Conservation (phyloP, 208 protist genomes). For the Wallacemonas sp. region DNA sequence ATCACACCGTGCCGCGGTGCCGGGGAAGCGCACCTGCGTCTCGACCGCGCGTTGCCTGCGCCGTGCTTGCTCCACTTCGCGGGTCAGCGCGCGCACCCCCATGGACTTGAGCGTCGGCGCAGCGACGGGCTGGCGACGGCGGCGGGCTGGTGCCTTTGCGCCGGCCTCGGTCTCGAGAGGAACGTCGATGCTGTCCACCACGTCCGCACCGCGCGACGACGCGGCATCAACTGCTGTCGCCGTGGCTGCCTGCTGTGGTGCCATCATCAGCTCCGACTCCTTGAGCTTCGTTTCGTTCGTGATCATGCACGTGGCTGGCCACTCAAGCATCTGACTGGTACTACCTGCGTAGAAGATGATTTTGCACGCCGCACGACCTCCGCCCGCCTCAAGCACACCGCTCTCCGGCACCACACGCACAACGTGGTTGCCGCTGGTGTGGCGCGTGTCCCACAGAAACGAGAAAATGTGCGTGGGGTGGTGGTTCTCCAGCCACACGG, state of each 20-base stretch:
- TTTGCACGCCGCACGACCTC: slow-evolving; percentile 34
- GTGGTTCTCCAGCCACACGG: slow-evolving; percentile 60
- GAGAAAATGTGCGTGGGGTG: slow-evolving; percentile 49
- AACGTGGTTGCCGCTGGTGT: slow-evolving; percentile 55
- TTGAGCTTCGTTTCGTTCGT: slow-evolving; percentile 30
- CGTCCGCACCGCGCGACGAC: not conserved
- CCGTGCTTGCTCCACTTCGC: slow-evolving; percentile 6
- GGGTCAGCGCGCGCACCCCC: slow-evolving; percentile 19
- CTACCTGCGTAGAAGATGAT: slow-evolving; percentile 76
- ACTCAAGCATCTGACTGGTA: slow-evolving; percentile 73
- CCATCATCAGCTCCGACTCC: slow-evolving; percentile 1
- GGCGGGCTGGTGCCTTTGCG: not conserved
- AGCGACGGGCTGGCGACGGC: slow-evolving; percentile 26
- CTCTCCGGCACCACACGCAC: slow-evolving; percentile 36
- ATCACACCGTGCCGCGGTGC: not conserved
- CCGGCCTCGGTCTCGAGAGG: slow-evolving; percentile 22
- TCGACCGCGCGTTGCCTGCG: not conserved
- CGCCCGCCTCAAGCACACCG: slow-evolving; percentile 52
- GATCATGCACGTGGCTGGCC: slow-evolving; percentile 55
- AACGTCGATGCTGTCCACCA: not conserved
- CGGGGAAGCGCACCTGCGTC: slow-evolving; percentile 6
- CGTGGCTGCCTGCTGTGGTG: slow-evolving; percentile 8
- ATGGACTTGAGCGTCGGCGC: slow-evolving; percentile 30
- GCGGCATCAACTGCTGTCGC: not conserved
- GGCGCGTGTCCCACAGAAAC: slow-evolving; percentile 54